A percentile compares a stretch with the other conserved stretches of the same genome.
Evolutionary conservation across 2,329 filamentous ascomycete species (phyloP).

Genomic region (Colletotrichum sp.): DNA sequence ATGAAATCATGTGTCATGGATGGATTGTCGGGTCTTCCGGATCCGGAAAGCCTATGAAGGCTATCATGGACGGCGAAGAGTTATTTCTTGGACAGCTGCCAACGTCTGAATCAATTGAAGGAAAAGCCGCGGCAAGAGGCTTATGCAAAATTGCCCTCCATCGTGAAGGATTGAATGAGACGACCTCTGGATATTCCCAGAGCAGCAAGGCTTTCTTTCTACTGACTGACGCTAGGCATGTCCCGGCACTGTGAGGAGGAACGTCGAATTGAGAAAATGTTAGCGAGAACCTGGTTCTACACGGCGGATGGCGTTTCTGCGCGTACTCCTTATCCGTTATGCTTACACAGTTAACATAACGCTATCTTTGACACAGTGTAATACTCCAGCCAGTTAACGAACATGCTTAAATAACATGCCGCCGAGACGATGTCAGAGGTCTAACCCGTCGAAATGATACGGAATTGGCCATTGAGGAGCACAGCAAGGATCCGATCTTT

Average conservation of each 20-base stretch:
- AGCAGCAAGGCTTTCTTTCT: neutral
- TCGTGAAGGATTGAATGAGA: neutral
- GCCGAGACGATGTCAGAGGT: neutral
- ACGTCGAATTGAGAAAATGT: neutral
- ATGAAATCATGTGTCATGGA: neutral
- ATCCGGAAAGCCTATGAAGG: neutral
- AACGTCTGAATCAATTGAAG: neutral
- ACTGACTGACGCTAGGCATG: neutral
- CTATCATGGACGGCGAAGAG: neutral
- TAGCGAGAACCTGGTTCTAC: neutral
- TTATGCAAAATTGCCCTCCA: neutral
- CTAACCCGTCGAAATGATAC: neutral
- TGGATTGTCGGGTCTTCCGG: neutral
- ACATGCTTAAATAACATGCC: neutral
- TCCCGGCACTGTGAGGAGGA: neutral
- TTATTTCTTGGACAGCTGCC: neutral
- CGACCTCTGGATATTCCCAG: neutral
- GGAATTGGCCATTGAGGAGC: neutral
- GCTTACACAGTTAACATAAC: neutral
- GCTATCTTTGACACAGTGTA: neutral
- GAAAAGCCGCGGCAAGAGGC: neutral
- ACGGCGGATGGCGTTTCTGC: neutral
- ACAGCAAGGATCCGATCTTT: neutral
- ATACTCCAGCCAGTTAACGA: neutral
- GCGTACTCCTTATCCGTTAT: slow-evolving; percentile 4